Percentiles rank a stretch among this genome's conserved stretches.
Evolutionary conservation across 2,329 filamentous ascomycete genomes (phyloP).

Genomic region (Scedosporium boydii): DNA sequence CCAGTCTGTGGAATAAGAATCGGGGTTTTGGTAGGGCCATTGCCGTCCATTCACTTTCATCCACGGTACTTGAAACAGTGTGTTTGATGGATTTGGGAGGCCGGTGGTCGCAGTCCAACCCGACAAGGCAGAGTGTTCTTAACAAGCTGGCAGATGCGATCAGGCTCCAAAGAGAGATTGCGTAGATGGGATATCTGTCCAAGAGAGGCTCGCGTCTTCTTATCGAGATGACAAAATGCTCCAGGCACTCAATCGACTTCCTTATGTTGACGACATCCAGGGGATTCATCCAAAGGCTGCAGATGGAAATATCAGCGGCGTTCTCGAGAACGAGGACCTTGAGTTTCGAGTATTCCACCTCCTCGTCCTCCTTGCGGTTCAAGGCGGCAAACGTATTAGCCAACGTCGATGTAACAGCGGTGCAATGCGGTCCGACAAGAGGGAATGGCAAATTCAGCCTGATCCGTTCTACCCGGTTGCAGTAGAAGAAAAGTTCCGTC

Average conservation of each 20-base stretch:
- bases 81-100: conserved; percentile 26
- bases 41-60: conserved; percentile 25
- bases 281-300: conserved; percentile 40
- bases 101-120: conserved; percentile 30
- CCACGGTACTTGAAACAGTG: conserved; percentile 13
- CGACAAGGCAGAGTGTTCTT: conserved; percentile 36
- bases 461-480: conserved; percentile 34
- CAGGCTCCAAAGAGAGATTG: conserved; percentile 38
- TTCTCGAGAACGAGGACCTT: conserved; percentile 40
- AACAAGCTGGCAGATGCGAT: conserved; percentile 34
- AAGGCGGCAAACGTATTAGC: conserved; percentile 42
- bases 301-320: conserved; percentile 36
- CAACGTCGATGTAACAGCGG: conserved; percentile 39
- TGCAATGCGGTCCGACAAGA: conserved; percentile 33
- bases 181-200: conserved; percentile 29
- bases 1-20: conserved; percentile 25
- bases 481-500: conserved; percentile 31
- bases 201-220: conserved; percentile 26
- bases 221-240: conserved; percentile 36
- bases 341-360: conserved; percentile 23
- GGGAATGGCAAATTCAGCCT: conserved; percentile 43
- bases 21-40: conserved; percentile 27
- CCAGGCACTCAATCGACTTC: conserved; percentile 27
- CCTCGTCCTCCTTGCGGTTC: conserved; percentile 32
- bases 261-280: conserved; percentile 41